Evolutionary conservation across 371 early-diverging fungal genomes (phyloP), one percentile per base, ranked within the genome.

Genomic region (Saksenaea oblongispora): DNA sequence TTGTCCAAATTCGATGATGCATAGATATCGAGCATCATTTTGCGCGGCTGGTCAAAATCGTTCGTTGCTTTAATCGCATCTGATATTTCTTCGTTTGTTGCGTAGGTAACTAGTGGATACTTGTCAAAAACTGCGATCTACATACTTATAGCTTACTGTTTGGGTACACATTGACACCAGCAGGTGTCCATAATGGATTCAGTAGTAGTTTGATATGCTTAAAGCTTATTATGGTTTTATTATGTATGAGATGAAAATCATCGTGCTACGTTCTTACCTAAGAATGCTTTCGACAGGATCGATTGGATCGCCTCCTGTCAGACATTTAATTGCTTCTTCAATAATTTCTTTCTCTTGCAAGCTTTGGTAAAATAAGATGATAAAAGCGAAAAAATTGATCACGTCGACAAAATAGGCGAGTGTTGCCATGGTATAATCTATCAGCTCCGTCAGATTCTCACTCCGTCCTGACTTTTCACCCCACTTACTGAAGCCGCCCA

Each of bases 21-120:
- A 62, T 73, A 71, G 22, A 87, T 68, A 62, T 84, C 85, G 10
- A 85, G 73, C 57, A 75, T 70, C 69, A 84, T 60, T 54, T 65
- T 73, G 8, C 69, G 63, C 39, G 64, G 67, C 61, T 71, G 70
- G 22, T 72, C 71, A 37, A 63, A 68, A 18, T 62, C 71, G 27
- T 73, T 68, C 13, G 60, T 72, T 7, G n/a, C 28, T 34, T 39
- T 62, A 59, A 63, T 76, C 31, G 78, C 81, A 39, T 62, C 73
- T 62, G 56, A 71, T 42, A 71, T 61, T 59, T 89, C 87, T n/a
- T 73, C 72, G 24, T 74, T 67, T 0, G 80, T 79, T 34, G 85
- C 85, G 63, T 89, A 87, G 22, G 76, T 71, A 37, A 86, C 88
- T 86, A 61, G 5, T 58, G 17, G 39, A 0, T 28, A 41, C 11